Evolutionary conservation across 2,329 filamentous ascomycete species (phyloP).

Genomic region (Knoxdaviesia proteae): DNA sequence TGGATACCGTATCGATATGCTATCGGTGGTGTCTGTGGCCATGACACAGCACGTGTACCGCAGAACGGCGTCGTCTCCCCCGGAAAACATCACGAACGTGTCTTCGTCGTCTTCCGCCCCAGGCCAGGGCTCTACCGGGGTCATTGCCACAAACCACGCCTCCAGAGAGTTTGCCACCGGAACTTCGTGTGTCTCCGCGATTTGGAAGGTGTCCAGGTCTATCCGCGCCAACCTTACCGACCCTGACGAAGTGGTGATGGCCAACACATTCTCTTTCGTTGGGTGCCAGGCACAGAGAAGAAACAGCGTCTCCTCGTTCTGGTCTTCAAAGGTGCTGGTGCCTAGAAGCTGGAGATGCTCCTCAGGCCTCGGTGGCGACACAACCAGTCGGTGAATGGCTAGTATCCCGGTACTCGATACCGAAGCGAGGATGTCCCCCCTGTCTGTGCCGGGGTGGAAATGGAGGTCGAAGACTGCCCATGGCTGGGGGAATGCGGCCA

Average conservation of each 20-base stretch:
- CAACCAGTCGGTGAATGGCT: constrained; percentile 36
- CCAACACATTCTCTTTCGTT: constrained; percentile 29
- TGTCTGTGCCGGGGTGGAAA: constrained; percentile 38
- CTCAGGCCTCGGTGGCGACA: constrained; percentile 12
- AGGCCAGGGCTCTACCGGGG: constrained; percentile 10
- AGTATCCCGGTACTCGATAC: constrained; percentile 61
- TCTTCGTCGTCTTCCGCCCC: constrained; percentile 4
- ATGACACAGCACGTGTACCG: constrained; percentile 20
- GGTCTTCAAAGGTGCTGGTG: constrained; percentile 23
- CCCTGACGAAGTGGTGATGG: constrained; percentile 51
- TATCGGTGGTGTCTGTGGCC: not conserved
- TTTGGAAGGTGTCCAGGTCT: constrained; percentile 16
- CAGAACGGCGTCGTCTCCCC: constrained; percentile 55
- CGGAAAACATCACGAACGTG: constrained; percentile 34
- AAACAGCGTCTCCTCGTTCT: constrained; percentile 40
- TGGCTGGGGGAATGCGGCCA: constrained; percentile 40
- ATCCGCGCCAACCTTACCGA: constrained; percentile 34
- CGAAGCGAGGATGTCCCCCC: constrained; percentile 39
- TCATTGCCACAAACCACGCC: constrained; percentile 54
- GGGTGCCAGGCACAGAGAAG: constrained; percentile 60
- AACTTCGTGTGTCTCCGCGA: constrained; percentile 14
- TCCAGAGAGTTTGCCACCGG: constrained; percentile 36
- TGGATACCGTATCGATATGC: not conserved
- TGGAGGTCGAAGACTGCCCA: constrained; percentile 72
- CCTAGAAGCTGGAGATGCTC: constrained; percentile 18